Percentiles rank a stretch among this genome's conserved stretches.
These are phyloP conservation scores for Cynanchum wilfordii DNA, from an alignment of 257 asterid species.

Conservation along the genomic window DNA sequence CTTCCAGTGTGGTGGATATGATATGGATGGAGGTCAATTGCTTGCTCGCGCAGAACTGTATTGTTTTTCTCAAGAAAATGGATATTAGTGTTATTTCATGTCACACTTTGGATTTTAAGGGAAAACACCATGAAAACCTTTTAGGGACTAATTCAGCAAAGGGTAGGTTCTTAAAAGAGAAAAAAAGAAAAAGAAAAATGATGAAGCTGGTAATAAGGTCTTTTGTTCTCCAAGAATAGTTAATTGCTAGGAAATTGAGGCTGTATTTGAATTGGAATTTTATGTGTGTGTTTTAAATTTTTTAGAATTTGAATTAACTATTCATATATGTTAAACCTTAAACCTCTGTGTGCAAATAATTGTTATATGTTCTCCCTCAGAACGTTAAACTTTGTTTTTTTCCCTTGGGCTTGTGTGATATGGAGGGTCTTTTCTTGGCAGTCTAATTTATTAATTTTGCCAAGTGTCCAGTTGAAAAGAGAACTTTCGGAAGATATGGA, in stretches of 20 bases:
- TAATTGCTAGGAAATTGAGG: too few relatives aligned
- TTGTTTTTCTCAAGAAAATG: neutral
- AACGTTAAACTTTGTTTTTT: neutral
- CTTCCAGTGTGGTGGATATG: neutral
- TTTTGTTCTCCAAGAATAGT: too few relatives aligned
- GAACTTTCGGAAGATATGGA: conserved; percentile 1
- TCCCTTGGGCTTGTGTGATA: neutral
- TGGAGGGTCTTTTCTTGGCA: neutral
- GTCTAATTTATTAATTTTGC: neutral
- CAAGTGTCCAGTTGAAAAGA: neutral
- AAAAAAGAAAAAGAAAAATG: too few relatives aligned
- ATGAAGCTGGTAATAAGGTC: too few relatives aligned
- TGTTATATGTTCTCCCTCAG: neutral
- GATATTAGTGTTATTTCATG: neutral
- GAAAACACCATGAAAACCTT: too few relatives aligned
- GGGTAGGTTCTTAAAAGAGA: neutral
- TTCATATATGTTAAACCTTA: neutral
- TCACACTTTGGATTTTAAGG: neutral
- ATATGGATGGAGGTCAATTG: neutral
- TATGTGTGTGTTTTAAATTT: too few relatives aligned
- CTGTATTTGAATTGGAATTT: too few relatives aligned
- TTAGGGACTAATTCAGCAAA: neutral
- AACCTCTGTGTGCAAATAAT: neutral
- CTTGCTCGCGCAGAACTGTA: neutral
- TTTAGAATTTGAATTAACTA: too few relatives aligned